A percentile compares a stretch with the other conserved stretches of the same genome.
Conservation (phyloP, 164 flowering plant genomes). For the Vitis rotundifolia region DNA sequence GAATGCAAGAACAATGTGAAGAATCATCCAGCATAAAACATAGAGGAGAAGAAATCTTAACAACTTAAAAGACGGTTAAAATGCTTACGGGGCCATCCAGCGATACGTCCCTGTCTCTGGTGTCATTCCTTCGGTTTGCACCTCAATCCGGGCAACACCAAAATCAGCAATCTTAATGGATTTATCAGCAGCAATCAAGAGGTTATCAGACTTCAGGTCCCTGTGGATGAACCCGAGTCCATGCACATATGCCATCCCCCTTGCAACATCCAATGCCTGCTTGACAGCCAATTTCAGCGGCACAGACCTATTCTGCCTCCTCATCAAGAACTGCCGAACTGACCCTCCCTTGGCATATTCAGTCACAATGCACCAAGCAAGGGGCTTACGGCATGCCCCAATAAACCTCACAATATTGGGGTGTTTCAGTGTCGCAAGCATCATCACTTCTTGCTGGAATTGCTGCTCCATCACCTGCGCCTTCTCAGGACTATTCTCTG, state of each 20-base stretch:
- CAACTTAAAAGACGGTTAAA: neutral
- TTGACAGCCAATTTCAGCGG: constrained; percentile 65
- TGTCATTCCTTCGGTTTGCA: constrained; percentile 77
- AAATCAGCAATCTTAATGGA: constrained; percentile 78
- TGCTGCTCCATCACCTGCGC: constrained; percentile 71
- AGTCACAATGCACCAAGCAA: constrained; percentile 81
- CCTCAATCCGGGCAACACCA: constrained; percentile 85
- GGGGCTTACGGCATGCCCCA: constrained; percentile 67
- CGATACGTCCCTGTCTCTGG: constrained; percentile 84
- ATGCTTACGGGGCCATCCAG: constrained; percentile 88
- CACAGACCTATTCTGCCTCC: constrained; percentile 53
- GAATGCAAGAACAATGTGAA: too few species aligned
- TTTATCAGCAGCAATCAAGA: constrained; percentile 51
- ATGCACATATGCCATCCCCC: constrained; percentile 80
- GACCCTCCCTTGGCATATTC: constrained; percentile 84
- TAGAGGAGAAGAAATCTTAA: neutral
- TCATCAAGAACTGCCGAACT: constrained; percentile 59
- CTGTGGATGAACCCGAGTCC: constrained; percentile 70
- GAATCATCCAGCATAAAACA: neutral
- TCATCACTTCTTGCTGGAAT: constrained; percentile 73
- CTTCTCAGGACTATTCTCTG: constrained; percentile 50
- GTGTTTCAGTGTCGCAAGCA: constrained; percentile 69
- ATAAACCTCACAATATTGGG: constrained; percentile 65
- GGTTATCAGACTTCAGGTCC: constrained; percentile 72
- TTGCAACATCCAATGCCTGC: constrained; percentile 78